Conservation (phyloP, 2,329 filamentous ascomycete genomes). For the Neonectria hederae region DNA sequence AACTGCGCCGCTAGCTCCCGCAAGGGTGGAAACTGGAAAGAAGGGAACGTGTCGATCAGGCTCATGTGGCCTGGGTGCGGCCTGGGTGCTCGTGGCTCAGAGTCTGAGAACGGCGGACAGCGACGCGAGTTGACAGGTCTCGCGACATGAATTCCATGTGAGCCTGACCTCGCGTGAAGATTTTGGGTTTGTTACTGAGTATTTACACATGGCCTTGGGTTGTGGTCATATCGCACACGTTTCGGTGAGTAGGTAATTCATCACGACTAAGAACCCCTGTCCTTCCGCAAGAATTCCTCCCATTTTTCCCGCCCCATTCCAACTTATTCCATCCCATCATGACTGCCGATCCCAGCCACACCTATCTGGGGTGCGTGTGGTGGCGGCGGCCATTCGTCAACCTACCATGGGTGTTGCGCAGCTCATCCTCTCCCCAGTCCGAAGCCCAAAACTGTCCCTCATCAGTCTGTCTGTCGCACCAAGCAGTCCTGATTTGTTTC, state of each 20-base stretch:
- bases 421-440: background rate
- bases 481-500: background rate
- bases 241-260: background rate
- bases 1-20: constrained; percentile 22
- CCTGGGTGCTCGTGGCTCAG: constrained; percentile 6
- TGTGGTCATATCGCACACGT: constrained; percentile 4
- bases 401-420: background rate
- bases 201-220: background rate
- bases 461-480: background rate
- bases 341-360: constrained; percentile 3
- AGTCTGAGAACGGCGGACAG: background rate
- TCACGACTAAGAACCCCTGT: constrained; percentile 3
- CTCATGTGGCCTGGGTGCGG: constrained; percentile 6
- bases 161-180: background rate
- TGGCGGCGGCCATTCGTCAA: background rate
- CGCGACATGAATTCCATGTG: background rate
- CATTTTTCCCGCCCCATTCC: constrained; percentile 4
- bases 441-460: background rate
- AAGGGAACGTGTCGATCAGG: constrained; percentile 18
- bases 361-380: background rate
- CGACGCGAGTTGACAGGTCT: constrained; percentile 13
- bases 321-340: background rate
- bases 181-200: too few relatives aligned
- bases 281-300: background rate
- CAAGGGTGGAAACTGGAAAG: constrained; percentile 11